phyloP scores from a whole-genome alignment of 805 yeast genomes.

The Candida xiaguanensis region DNA sequence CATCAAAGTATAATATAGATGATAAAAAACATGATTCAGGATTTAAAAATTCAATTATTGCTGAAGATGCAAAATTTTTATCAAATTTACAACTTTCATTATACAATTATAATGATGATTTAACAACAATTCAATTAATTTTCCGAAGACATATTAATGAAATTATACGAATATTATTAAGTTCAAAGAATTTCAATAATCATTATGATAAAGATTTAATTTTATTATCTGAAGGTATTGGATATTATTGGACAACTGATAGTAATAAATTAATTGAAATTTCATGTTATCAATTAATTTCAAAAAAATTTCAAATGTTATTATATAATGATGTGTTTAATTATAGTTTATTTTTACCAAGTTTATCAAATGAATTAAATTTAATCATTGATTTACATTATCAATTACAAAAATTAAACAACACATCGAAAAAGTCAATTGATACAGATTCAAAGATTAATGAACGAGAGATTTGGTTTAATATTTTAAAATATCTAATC shows the following conservation, averaged over 20 bases:
- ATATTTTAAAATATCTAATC: constrained; percentile 38
- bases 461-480: constrained; percentile 41
- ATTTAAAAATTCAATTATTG: constrained; percentile 34
- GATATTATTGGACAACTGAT: constrained; percentile 42
- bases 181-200: constrained; percentile 33
- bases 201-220: constrained; percentile 15
- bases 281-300: constrained; percentile 37
- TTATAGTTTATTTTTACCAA: constrained; percentile 33
- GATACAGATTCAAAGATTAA: constrained; percentile 22
- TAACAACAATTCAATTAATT: constrained; percentile 41
- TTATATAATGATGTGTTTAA: constrained; percentile 27
- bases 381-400: constrained; percentile 41
- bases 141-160: constrained; percentile 44
- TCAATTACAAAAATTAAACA: constrained; percentile 34
- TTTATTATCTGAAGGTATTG: constrained; percentile 38
- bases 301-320: constrained; percentile 31
- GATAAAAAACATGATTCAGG: constrained; percentile 12
- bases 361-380: constrained; percentile 37
- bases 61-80: constrained; percentile 44
- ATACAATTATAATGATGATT: constrained; percentile 44
- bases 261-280: constrained; percentile 37
- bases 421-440: constrained; percentile 10
- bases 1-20: constrained; percentile 14
- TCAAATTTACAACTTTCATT: constrained; percentile 40
- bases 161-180: constrained; percentile 33